These are phyloP conservation scores for Paramecium pentaurelia DNA, from an alignment of 73 alveolate genomes.

Conservation along the genomic window DNA sequence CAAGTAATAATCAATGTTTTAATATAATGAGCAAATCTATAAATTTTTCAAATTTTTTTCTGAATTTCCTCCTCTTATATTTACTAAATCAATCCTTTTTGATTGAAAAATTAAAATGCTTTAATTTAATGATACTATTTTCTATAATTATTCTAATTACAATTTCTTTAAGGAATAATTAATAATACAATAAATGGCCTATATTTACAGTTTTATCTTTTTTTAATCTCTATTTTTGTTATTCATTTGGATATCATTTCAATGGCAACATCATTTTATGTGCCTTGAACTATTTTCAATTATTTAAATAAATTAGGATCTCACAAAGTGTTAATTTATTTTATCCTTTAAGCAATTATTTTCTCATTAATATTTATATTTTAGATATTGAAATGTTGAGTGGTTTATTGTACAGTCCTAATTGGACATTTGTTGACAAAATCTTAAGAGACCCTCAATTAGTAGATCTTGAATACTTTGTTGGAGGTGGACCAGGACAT, in stretches of 20 bases:
- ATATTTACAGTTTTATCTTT: not conserved
- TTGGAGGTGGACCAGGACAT: constrained; percentile 47
- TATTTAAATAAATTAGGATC: not conserved
- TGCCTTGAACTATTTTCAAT: not conserved
- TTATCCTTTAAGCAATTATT: not conserved
- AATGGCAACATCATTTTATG: not conserved
- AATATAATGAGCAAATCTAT: too few relatives aligned
- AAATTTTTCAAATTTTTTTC: not conserved
- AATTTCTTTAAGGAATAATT: not conserved
- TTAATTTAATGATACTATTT: too few relatives aligned
- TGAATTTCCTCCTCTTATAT: too few relatives aligned
- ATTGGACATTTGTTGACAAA: constrained; percentile 20
- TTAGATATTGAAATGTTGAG: not conserved
- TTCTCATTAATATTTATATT: not conserved
- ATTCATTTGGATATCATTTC: not conserved
- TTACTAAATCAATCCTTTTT: not conserved
- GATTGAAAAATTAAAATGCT: too few relatives aligned
- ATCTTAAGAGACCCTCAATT: not conserved
- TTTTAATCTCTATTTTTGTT: not conserved
- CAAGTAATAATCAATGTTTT: not conserved
- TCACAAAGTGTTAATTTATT: not conserved
- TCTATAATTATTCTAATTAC: not conserved
- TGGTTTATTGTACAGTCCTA: constrained; percentile 2
- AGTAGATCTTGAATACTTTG: constrained; percentile 31
- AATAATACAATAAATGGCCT: not conserved